Evolutionary conservation across 345 rosid genomes (phyloP).

Genomic region (Ceriops decandra): DNA sequence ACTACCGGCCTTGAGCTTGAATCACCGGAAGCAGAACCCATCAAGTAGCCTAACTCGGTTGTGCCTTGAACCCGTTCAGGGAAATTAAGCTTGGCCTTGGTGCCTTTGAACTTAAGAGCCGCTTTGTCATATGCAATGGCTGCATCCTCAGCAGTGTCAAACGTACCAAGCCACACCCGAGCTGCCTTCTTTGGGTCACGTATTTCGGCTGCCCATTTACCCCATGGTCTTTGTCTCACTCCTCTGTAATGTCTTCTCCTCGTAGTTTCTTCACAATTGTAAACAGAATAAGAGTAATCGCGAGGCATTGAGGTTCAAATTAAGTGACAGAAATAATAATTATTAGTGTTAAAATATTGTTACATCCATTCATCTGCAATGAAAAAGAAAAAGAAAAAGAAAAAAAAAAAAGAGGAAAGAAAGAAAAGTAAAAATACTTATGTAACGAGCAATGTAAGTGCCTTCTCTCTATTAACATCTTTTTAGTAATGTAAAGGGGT

Average conservation of each 20-base stretch:
- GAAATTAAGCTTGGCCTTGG: conserved; percentile 87
- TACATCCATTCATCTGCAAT: no score
- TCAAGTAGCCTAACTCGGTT: conserved; percentile 25
- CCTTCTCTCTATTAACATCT: no score
- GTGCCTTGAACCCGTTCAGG: conserved; percentile 72
- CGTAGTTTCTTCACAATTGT: conserved; percentile 41
- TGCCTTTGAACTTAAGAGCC: conserved; percentile 90
- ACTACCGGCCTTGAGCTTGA: conserved; percentile 10
- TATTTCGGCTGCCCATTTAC: conserved; percentile 33
- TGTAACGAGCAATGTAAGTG: no score
- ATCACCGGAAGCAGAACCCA: conserved; percentile 10
- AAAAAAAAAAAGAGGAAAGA: no score
- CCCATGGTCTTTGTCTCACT: conserved; percentile 35
- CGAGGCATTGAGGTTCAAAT: neutral
- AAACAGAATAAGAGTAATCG: neutral
- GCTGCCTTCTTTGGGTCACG: conserved; percentile 33
- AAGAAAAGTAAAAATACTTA: no score
- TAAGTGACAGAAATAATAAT: conserved; percentile 19
- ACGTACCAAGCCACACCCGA: conserved; percentile 31
- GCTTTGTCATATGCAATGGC: conserved; percentile 61
- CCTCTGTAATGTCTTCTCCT: conserved; percentile 68
- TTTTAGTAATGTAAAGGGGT: no score
- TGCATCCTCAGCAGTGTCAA: conserved; percentile 33
- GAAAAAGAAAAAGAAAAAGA: no score
- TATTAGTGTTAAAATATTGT: neutral